Evolutionary conservation across 495 filamentous ascomycete genomes (phyloP).

Genomic region (Penicillium bialowiezense): DNA sequence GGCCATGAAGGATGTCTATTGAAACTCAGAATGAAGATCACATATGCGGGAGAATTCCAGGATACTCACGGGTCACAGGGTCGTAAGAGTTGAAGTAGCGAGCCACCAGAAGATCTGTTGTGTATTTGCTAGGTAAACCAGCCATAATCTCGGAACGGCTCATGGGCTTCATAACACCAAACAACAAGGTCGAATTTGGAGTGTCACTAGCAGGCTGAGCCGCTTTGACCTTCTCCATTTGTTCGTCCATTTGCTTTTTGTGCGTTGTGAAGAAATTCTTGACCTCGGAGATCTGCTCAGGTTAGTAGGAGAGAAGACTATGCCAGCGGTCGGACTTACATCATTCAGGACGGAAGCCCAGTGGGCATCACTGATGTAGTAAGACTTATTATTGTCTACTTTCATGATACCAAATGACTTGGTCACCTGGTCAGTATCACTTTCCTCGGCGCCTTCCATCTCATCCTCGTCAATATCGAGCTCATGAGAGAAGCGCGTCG

Average conservation of each 20-base stretch:
- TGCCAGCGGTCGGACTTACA: slow-evolving; percentile 39
- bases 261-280: slow-evolving; percentile 79
- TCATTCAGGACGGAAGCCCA: slow-evolving; percentile 87
- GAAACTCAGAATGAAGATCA: slow-evolving; percentile 38
- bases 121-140: slow-evolving; percentile 74
- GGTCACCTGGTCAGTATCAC: slow-evolving; percentile 83
- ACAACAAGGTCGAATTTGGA: slow-evolving; percentile 68
- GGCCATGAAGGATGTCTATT: slow-evolving; percentile 76
- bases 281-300: slow-evolving; percentile 80
- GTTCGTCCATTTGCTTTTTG: slow-evolving; percentile 66
- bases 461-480: slow-evolving; percentile 58
- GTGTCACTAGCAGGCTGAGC: slow-evolving; percentile 56
- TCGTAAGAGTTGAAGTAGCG: slow-evolving; percentile 72
- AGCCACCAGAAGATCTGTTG: slow-evolving; percentile 74
- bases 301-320: neutral
- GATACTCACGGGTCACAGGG: slow-evolving; percentile 63
- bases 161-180: slow-evolving; percentile 64
- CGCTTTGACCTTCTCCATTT: slow-evolving; percentile 59
- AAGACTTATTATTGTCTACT: slow-evolving; percentile 78
- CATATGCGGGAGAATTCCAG: neutral
- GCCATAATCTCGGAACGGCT: slow-evolving; percentile 72
- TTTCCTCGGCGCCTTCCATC: slow-evolving; percentile 56
- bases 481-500: slow-evolving; percentile 43
- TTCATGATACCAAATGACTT: slow-evolving; percentile 86
- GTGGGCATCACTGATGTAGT: slow-evolving; percentile 85